Conservation (phyloP, 352 stramenopile species). For the Phytophthora vignae region DNA sequence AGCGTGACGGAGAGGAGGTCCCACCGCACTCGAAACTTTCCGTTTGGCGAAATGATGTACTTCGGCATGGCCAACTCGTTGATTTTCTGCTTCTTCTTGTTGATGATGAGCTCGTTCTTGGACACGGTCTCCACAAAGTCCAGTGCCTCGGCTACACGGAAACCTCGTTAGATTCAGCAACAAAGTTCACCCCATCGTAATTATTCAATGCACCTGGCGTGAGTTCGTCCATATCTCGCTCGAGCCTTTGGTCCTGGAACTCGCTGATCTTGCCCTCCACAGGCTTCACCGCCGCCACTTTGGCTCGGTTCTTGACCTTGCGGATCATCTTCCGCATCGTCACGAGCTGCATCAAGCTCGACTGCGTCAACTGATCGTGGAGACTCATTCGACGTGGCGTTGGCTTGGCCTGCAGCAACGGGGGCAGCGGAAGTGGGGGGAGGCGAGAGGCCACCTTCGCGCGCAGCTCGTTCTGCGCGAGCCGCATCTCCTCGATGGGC, state of each 20-base stretch:
- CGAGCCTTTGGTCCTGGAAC: conserved; percentile 43
- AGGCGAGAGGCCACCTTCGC: conserved; percentile 72
- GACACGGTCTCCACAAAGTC: conserved; percentile 81
- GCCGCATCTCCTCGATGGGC: conserved; percentile 86
- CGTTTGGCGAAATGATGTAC: conserved; percentile 78
- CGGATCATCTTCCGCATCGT: conserved; percentile 63
- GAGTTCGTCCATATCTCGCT: conserved; percentile 80
- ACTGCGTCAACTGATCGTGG: conserved; percentile 37
- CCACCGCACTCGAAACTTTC: conserved; percentile 82
- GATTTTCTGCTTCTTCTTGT: conserved; percentile 85
- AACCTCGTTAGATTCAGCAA: conserved; percentile 10
- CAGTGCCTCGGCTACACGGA: conserved; percentile 63
- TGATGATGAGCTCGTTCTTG: conserved; percentile 88
- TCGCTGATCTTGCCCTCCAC: conserved; percentile 42
- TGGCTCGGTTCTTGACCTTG: conserved; percentile 67
- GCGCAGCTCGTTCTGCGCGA: conserved; percentile 82
- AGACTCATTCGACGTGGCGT: conserved; percentile 24
- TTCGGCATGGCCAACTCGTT: conserved; percentile 84
- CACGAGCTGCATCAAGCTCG: conserved; percentile 66
- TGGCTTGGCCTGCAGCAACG: too few relatives aligned
- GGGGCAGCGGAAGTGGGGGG: conserved; percentile 8
- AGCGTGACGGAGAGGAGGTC: conserved; percentile 74
- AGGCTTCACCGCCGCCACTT: conserved; percentile 43
- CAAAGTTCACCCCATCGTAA: not conserved
- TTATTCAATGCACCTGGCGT: conserved; percentile 59